Percentiles rank a stretch among this genome's conserved stretches.
Conservation (phyloP, 441 rosid species). For the Populus tomentosa region DNA sequence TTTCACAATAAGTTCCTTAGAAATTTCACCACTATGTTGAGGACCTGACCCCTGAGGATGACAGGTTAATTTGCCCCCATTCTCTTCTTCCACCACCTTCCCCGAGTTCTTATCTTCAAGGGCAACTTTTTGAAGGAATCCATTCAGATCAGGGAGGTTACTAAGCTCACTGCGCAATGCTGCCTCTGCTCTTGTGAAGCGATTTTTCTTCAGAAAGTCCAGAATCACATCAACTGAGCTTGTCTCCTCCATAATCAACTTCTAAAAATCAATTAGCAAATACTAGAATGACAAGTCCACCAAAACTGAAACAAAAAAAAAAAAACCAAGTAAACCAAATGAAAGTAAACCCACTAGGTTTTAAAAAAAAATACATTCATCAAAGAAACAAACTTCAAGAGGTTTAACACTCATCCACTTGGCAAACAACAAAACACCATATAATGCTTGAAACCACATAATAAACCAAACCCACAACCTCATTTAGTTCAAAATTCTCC, state of each 20-base stretch:
- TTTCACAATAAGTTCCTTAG: conserved; percentile 83
- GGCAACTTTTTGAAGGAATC: conserved; percentile 55
- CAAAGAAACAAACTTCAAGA: neutral
- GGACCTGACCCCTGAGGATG: conserved; percentile 35
- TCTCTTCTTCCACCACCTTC: conserved; percentile 37
- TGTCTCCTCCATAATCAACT: conserved; percentile 56
- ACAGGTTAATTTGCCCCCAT: conserved; percentile 23
- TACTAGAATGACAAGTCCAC: conserved; percentile 24
- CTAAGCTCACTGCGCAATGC: conserved; percentile 78
- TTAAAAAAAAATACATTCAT: neutral
- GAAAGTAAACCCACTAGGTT: neutral
- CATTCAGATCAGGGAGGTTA: conserved; percentile 66
- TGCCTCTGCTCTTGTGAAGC: conserved; percentile 84
- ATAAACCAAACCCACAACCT: neutral
- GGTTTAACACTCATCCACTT: neutral
- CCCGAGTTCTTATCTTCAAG: conserved; percentile 49
- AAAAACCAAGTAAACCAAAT: neutral
- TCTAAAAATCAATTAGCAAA: conserved; percentile 17
- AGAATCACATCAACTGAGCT: conserved; percentile 66
- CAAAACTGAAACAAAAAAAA: conserved; percentile 29
- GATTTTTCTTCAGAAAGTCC: conserved; percentile 69
- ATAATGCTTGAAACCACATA: neutral
- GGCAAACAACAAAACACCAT: neutral
- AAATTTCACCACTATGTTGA: conserved; percentile 37
- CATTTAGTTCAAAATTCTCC: neutral